These are phyloP conservation scores for Petunia secreta DNA, from an alignment of 257 asterid genomes.

Conservation along the genomic window DNA sequence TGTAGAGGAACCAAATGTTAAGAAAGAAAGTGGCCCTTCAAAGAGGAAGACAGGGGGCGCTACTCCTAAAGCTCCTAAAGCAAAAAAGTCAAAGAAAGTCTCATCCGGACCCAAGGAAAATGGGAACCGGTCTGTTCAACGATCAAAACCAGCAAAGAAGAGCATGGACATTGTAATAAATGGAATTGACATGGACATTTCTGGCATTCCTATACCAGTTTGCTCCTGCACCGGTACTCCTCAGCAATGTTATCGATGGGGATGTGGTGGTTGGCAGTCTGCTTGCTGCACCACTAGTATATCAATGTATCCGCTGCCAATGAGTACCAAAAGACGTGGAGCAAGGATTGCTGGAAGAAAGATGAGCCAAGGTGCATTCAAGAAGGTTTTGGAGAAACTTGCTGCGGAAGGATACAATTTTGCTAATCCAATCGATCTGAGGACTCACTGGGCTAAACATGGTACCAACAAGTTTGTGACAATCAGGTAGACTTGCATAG, in stretches of 20 bases:
- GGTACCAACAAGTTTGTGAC: constrained; percentile 97
- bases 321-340: constrained; percentile 93
- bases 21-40: constrained; percentile 53
- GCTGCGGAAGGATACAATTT: constrained; percentile 79
- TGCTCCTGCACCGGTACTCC: constrained; percentile 92
- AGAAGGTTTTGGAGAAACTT: constrained; percentile 91
- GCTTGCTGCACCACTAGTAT: constrained; percentile 96
- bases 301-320: constrained; percentile 92
- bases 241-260: constrained; percentile 99
- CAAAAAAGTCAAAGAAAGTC: constrained; percentile 66
- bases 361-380: constrained; percentile 98
- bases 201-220: constrained; percentile 89
- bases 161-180: constrained; percentile 75
- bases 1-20: constrained; percentile 55
- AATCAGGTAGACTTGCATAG: constrained; percentile 62
- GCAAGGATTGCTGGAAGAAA: constrained; percentile 97
- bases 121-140: constrained; percentile 54
- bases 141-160: constrained; percentile 73
- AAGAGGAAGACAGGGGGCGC: constrained; percentile 61
- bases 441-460: constrained; percentile 96
- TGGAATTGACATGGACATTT: constrained; percentile 85
- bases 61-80: constrained; percentile 62
- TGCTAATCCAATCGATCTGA: constrained; percentile 78
- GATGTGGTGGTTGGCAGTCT: constrained; percentile 98
- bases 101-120: constrained; percentile 61